Conservation (phyloP, 108 stramenopile species). For the Cyclotella cryptica region DNA sequence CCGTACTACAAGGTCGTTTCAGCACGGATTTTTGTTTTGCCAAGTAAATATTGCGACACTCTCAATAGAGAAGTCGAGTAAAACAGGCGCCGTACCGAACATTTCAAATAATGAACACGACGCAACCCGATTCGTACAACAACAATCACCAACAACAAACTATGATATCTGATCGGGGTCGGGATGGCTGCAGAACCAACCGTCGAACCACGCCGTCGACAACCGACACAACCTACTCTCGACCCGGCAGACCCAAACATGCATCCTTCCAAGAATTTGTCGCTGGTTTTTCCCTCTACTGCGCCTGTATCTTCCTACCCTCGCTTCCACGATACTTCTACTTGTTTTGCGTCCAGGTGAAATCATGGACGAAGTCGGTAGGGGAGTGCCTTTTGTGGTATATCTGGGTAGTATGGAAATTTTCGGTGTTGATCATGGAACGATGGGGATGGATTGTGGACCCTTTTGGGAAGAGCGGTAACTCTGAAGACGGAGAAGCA, state of each 20-base stretch:
- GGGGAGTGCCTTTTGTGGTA: conserved; percentile 33
- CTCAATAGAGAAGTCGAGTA: not conserved
- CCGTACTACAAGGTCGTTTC: too few relatives aligned
- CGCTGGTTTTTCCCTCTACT: conserved; percentile 33
- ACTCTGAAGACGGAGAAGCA: not conserved
- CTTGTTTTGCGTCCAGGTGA: conserved; percentile 2
- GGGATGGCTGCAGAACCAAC: not conserved
- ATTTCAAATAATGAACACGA: not conserved
- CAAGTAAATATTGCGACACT: too few relatives aligned
- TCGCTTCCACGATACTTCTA: conserved; percentile 32
- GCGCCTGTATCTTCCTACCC: conserved; percentile 41
- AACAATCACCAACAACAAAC: not conserved
- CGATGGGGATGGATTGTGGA: conserved; percentile 26
- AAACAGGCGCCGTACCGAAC: not conserved
- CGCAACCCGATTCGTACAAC: too few relatives aligned
- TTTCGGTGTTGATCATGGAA: conserved; percentile 25
- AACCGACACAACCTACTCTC: conserved; percentile 17
- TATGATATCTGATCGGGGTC: not conserved
- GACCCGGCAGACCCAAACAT: conserved; percentile 43
- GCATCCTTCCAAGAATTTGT: conserved; percentile 39
- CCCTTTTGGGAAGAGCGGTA: not conserved
- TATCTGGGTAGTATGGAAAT: conserved; percentile 36
- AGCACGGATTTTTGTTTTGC: too few relatives aligned
- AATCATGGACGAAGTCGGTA: conserved; percentile 6
- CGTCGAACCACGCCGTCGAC: not conserved